These are phyloP conservation scores for Solanum gracilifrons DNA, from an alignment of 257 asterid species.

Conservation along the genomic window DNA sequence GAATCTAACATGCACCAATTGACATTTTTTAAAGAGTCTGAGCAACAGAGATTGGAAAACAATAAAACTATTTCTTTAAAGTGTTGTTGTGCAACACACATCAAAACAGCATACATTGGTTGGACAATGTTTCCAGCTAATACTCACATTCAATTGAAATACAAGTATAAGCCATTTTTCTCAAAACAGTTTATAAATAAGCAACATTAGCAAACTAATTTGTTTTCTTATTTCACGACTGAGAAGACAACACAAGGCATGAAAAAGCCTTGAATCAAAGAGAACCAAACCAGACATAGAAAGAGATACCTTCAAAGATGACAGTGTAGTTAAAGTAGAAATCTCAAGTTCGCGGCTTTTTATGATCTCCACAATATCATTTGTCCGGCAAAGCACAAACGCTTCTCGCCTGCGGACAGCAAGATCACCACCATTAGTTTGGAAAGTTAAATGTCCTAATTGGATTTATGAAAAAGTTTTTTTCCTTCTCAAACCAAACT, in stretches of 20 bases:
- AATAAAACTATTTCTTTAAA: background rate
- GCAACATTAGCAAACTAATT: background rate
- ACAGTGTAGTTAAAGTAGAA: conserved; percentile 59
- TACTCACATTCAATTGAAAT: background rate
- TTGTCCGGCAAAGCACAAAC: conserved; percentile 58
- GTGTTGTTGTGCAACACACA: background rate
- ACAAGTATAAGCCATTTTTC: background rate
- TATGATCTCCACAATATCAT: conserved; percentile 30
- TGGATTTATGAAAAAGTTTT: background rate
- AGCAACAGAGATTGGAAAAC: background rate
- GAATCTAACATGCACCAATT: too few relatives aligned
- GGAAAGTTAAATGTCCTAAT: background rate
- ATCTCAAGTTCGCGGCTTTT: conserved; percentile 56
- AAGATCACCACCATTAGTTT: background rate
- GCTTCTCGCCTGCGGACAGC: conserved; percentile 51
- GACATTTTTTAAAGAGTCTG: background rate
- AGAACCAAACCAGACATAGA: background rate
- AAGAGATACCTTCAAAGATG: conserved; percentile 54
- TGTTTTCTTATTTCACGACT: background rate
- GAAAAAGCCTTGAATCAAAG: background rate
- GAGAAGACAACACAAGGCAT: background rate
- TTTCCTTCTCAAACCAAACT: background rate
- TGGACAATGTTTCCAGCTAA: background rate
- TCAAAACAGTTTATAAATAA: background rate
- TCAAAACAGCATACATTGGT: background rate